Conservation (phyloP, 1,284 basidiomycete genomes). For the Meira nashicola region DNA sequence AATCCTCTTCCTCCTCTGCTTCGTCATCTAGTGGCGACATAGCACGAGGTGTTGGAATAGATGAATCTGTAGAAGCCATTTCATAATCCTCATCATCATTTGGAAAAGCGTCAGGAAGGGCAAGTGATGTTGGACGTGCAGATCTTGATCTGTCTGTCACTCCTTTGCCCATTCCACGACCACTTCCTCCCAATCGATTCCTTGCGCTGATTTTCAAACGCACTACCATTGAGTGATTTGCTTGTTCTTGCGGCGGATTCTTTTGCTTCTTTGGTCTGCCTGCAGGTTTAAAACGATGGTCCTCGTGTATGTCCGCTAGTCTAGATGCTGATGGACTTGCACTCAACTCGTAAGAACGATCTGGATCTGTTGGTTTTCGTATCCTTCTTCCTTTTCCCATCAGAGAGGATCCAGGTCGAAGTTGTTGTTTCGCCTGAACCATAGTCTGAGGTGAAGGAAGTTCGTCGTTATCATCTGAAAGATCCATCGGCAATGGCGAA, state of each 20-base stretch:
- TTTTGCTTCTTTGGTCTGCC: not conserved
- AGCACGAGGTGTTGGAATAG: not conserved
- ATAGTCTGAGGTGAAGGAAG: conserved; percentile 9
- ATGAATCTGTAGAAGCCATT: not conserved
- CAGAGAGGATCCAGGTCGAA: not conserved
- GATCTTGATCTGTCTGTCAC: not conserved
- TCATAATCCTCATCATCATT: not conserved
- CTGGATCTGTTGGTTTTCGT: conserved; percentile 17
- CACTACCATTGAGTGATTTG: not conserved
- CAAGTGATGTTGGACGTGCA: conserved; percentile 4
- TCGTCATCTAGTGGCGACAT: not conserved
- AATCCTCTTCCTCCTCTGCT: conserved; percentile 14
- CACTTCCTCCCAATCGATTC: too few species aligned
- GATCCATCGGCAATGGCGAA: conserved; percentile 15
- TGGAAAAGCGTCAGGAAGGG: not conserved
- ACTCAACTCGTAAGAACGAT: conserved; percentile 16
- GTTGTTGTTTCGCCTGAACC: too few species aligned
- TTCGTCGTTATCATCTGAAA: not conserved
- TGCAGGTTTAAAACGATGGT: not conserved
- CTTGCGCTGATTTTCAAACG: not conserved
- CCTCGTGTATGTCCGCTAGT: not conserved
- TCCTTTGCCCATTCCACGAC: not conserved
- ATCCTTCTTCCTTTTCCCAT: conserved; percentile 11
- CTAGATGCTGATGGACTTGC: conserved; percentile 3
- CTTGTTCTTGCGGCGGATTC: too few species aligned